Base-by-base conservation (phyloP, 805 yeast genomes). In the Starmerella powellii region DNA sequence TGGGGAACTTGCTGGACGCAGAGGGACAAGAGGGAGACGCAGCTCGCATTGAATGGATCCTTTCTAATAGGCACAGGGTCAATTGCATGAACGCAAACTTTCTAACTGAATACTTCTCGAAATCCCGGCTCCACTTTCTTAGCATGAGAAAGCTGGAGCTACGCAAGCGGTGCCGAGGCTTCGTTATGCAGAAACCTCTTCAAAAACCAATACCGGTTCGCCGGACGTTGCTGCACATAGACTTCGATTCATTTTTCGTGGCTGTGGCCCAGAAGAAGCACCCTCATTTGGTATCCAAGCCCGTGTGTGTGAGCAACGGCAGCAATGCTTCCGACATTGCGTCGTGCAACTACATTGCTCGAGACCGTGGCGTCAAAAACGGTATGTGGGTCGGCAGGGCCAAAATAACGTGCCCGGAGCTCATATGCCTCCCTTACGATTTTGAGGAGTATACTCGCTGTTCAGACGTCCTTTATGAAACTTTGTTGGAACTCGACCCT, bases 231-330 rank as follows among this genome's bases (percentile, higher is more conserved):
- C 57, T 87, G 41, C 96, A 88, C 58, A 69, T 88, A 27, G 98
- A 88, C 58, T 88, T 86, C 59, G 98, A 88, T 59, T 85, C 94
- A 50, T 88, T 91, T 55, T 88, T 88, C 62, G 96, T 87, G 2
- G 71, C 93, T 0, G 95, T 80, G 0, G 81, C 95, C 0, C 72
- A 83, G 2, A 61, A 76, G 41, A 66, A 62, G 13, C 63, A 67
- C 32, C 78, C 80, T 0, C 67, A 74, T 2, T 56, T 78, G 15
- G 73, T 73, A 45, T 68, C 73, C 51, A 60, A 79, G 69, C 65
- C 79, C 56, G 60, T 88, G 61, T 64, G 94, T 66, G 65, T 76
- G 1, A 69, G 78, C 34, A 69, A 72, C 52, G 61, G 63, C 13
- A 45, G 53, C 3, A 59, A 62, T 3, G 60, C 61, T 28, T 74